Percentiles rank a stretch among this genome's conserved stretches.
Conservation (phyloP, 2,329 filamentous ascomycete species). For the Fragosphaeria purpurea region DNA sequence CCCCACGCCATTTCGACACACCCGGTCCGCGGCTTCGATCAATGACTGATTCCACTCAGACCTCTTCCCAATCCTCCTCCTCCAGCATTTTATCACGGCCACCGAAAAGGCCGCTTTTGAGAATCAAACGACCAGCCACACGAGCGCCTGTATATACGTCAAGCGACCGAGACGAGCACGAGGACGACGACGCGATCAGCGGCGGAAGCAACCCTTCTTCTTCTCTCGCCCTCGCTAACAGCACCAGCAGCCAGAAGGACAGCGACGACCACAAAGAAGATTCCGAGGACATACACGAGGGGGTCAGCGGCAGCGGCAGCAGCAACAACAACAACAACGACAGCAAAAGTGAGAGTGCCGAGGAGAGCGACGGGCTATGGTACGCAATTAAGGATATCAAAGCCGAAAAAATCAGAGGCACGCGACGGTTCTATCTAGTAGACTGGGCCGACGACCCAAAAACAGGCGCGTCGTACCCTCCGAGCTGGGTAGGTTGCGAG, state of each 20-base stretch:
- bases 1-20: too few relatives aligned
- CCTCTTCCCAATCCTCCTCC: background rate
- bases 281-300: background rate
- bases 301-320: background rate
- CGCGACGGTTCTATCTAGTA: conserved; percentile 36
- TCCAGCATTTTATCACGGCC: background rate
- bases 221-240: background rate
- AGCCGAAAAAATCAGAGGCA: conserved; percentile 22
- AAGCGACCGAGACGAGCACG: too few relatives aligned
- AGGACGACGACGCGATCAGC: background rate
- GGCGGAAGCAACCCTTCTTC: background rate
- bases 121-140: background rate
- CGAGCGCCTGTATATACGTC: background rate
- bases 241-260: background rate
- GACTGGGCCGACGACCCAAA: conserved; percentile 45
- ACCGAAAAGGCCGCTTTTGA: background rate
- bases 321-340: background rate
- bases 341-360: background rate
- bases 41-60: conserved; percentile 4
- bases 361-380: conserved; percentile 8
- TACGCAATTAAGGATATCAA: conserved; percentile 27
- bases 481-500: conserved; percentile 38
- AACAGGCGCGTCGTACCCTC: conserved; percentile 36
- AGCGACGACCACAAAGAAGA: background rate
- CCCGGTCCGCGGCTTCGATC: background rate